Percentiles rank a stretch among this genome's conserved stretches.
Conservation (phyloP, 139 green algal species). For the Coelastrella sp. region DNA sequence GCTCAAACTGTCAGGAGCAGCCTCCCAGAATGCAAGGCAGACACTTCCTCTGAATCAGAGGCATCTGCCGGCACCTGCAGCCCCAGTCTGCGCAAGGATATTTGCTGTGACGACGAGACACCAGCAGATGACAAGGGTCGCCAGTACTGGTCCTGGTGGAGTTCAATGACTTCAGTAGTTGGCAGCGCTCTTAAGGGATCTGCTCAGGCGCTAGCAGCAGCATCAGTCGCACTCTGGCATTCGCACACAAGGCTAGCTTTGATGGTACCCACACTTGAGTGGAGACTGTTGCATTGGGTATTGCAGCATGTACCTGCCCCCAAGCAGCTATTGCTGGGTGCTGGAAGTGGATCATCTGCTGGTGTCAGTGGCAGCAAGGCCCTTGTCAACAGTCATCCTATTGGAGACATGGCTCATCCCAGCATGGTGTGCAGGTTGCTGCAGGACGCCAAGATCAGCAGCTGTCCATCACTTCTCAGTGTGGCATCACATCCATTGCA, state of each 20-base stretch:
- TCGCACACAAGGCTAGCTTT: slow-evolving; percentile 1
- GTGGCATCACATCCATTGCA: slow-evolving; percentile 15
- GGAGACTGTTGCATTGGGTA: slow-evolving; percentile 38
- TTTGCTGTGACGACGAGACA: neutral
- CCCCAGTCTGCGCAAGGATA: neutral
- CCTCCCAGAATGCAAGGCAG: too few species aligned
- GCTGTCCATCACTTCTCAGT: neutral
- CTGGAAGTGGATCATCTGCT: neutral
- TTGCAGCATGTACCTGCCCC: neutral
- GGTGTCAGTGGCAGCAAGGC: neutral
- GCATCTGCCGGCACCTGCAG: too few species aligned
- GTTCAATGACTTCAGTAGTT: neutral
- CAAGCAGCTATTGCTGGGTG: slow-evolving; percentile 14
- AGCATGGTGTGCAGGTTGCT: slow-evolving; percentile 5
- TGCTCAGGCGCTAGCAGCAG: slow-evolving; percentile 14
- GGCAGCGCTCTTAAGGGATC: neutral
- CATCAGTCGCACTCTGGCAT: slow-evolving; percentile 21
- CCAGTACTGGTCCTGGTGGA: neutral
- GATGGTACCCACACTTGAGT: slow-evolving; percentile 40
- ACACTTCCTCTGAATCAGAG: too few species aligned
- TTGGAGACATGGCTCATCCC: slow-evolving; percentile 23
- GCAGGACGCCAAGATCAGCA: slow-evolving; percentile 7
- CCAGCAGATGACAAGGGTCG: neutral
- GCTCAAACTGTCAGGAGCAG: too few species aligned
- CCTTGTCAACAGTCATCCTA: slow-evolving; percentile 1